Evolutionary conservation across 2,329 filamentous ascomycete genomes (phyloP), one percentile per base, ranked within the genome.

Genomic region (Venturia nashicola): DNA sequence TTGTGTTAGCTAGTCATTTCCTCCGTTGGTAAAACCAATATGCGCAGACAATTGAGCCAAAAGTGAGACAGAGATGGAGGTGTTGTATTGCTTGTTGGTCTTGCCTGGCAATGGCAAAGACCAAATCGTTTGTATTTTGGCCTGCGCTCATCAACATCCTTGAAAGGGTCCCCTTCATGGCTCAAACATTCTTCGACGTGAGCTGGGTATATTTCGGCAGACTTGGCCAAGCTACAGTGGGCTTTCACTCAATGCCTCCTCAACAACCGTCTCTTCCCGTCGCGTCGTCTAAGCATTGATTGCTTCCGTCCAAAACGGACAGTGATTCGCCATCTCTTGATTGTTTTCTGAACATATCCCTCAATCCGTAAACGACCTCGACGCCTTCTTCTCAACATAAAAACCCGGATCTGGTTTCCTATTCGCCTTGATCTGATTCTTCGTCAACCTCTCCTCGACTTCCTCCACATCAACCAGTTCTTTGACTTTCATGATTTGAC

Each of bases 401-500:
- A 91, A 97, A 1, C 92, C 92, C 0, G 81, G 79, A 66, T 93
- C 89, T 3, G 91, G 91, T 75, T 82, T 85, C 74, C 92, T 79
- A 76, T 83, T 80, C 61, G 81, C 83, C 77, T 85, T 86, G 71
- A 96, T 81, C 78, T 96, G 84, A 64, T 77, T 76, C 72, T 85
- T 83, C 8, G 81, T 86, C 76, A 90, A 73, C 40, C 82, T 75
- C 66, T 77, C 74, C 42, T 86, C 85, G 55, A 95, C 90, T 77
- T 96, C 91, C 68, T 86, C 80, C 43, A 96, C 91, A 63, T 84
- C 81, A 57, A 97, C 90, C 67, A 97, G 80, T 78, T 97, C 92
- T 80, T 97, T 97, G 70, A 97, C 91, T 76, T 88, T 88, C 81
- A 97, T 88, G 72, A 97, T 90, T 79, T 95, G 91, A 73, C 92